These are phyloP conservation scores for Phytophthora nicotianae DNA, from an alignment of 352 stramenopile species.

Conservation along the genomic window DNA sequence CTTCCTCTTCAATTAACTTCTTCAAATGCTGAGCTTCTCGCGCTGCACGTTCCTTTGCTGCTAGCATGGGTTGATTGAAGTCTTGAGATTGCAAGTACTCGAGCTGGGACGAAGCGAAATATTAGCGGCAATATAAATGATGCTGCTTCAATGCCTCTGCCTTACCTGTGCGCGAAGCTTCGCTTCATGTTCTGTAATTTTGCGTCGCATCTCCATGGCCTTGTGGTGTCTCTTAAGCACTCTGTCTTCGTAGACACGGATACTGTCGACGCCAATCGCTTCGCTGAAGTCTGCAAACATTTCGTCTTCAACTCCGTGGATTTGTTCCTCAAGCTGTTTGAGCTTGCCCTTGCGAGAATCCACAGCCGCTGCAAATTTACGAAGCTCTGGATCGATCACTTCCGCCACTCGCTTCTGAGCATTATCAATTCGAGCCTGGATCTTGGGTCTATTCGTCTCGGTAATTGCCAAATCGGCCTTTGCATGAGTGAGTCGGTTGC, in stretches of 20 bases:
- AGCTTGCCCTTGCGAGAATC: constrained; percentile 53
- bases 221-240: constrained; percentile 88
- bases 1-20: constrained; percentile 59
- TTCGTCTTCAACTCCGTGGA: constrained; percentile 82
- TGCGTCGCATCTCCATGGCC: constrained; percentile 68
- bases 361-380: constrained; percentile 61
- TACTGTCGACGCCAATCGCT: constrained; percentile 76
- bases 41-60: constrained; percentile 48
- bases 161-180: constrained; percentile 83
- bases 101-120: constrained; percentile 38
- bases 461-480: constrained; percentile 80
- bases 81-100: constrained; percentile 74
- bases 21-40: constrained; percentile 61
- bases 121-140: constrained; percentile 8
- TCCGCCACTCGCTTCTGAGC: constrained; percentile 54
- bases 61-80: constrained; percentile 52
- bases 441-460: constrained; percentile 70
- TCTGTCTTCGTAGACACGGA: constrained; percentile 93
- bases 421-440: constrained; percentile 64
- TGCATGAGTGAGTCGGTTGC: constrained; percentile 74
- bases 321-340: constrained; percentile 54
- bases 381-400: constrained; percentile 65
- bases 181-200: constrained; percentile 79
- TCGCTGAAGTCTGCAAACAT: constrained; percentile 87
- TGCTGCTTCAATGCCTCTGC: neutral